Conservation (phyloP, 768 basidiomycete species). For the Lactarius deliciosus region DNA sequence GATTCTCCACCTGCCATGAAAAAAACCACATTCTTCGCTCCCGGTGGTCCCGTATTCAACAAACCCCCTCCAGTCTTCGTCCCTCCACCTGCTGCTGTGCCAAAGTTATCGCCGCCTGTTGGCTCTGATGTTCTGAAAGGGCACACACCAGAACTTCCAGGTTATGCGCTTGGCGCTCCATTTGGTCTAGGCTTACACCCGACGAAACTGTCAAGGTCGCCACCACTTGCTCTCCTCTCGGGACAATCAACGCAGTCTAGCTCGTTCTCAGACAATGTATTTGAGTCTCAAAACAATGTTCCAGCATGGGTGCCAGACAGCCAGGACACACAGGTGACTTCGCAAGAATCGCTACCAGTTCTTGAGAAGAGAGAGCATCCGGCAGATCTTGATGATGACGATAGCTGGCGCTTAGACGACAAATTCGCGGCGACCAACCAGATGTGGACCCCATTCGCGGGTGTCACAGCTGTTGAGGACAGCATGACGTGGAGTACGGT, state of each 20-base stretch:
- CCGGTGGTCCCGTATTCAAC: slow-evolving; percentile 56
- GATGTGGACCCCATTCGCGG: slow-evolving; percentile 60
- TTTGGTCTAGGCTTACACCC: slow-evolving; percentile 46
- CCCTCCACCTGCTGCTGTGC: slow-evolving; percentile 43
- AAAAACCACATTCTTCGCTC: slow-evolving; percentile 35
- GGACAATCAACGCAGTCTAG: slow-evolving; percentile 58
- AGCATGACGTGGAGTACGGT: slow-evolving; percentile 75
- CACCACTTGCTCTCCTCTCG: slow-evolving; percentile 38
- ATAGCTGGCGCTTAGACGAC: slow-evolving; percentile 76
- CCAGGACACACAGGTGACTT: slow-evolving; percentile 58
- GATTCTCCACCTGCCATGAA: slow-evolving; percentile 26
- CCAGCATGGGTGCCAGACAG: slow-evolving; percentile 58
- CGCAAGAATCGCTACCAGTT: slow-evolving; percentile 28
- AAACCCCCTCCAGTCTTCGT: slow-evolving; percentile 49
- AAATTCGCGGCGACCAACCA: slow-evolving; percentile 52
- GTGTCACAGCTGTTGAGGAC: slow-evolving; percentile 50
- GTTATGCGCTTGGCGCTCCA: slow-evolving; percentile 44
- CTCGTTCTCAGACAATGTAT: slow-evolving; percentile 49
- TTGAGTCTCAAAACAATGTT: slow-evolving; percentile 46
- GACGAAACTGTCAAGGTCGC: slow-evolving; percentile 26
- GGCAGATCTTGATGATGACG: slow-evolving; percentile 55
- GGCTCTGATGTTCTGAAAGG: slow-evolving; percentile 34
- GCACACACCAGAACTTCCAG: slow-evolving; percentile 38
- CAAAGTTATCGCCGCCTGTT: slow-evolving; percentile 26
- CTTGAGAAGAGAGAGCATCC: slow-evolving; percentile 32